A percentile compares a stretch with the other conserved stretches of the same genome.
phyloP scores from a whole-genome alignment of 116 monocot species.

The Zostera marina region DNA sequence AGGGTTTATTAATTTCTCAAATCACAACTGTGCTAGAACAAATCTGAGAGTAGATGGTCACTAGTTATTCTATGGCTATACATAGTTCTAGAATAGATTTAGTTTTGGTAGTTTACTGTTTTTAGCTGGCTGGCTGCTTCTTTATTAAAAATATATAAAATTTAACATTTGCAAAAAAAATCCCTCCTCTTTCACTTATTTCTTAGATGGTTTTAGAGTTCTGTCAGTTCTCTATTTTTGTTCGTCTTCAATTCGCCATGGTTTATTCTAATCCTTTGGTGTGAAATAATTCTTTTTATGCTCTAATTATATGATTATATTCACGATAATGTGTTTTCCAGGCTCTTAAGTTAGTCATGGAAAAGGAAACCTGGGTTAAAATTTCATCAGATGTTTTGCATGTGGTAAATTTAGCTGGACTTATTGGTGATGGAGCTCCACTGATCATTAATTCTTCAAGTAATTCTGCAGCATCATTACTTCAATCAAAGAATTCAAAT shows the following conservation, averaged over 20 bases:
- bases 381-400: constrained; percentile 51
- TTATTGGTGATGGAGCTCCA: constrained; percentile 95
- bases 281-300: background rate
- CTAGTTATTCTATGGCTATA: no score
- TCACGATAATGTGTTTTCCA: constrained; percentile 11
- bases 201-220: background rate
- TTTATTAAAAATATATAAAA: no score
- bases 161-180: no score
- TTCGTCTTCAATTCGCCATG: background rate
- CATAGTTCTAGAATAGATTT: no score
- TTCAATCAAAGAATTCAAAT: constrained; percentile 24
- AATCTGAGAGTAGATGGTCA: no score
- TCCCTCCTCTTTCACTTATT: background rate
- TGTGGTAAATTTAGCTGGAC: constrained; percentile 83
- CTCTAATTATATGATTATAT: background rate
- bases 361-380: constrained; percentile 86
- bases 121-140: no score
- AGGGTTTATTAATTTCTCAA: no score
- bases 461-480: constrained; percentile 14
- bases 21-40: no score
- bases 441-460: constrained; percentile 36
- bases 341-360: constrained; percentile 95
- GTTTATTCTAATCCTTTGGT: background rate
- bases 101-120: no score
- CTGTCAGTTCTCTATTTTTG: background rate